Evolutionary conservation across 1,284 basidiomycete species (phyloP).

Genomic region (Salmacisia buchloeana): DNA sequence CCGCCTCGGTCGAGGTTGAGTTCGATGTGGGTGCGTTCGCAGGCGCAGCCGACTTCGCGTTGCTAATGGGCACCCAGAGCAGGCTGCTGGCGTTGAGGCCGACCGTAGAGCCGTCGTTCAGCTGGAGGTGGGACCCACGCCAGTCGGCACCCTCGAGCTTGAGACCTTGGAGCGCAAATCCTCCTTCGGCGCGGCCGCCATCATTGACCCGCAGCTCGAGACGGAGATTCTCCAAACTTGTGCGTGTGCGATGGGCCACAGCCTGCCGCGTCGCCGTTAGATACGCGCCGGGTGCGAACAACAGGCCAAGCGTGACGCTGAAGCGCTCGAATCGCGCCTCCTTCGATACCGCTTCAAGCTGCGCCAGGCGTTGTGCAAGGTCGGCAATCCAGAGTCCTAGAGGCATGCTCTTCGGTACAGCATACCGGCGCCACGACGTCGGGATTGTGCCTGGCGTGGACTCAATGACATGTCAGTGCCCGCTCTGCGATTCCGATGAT

Average conservation of each 20-base stretch:
- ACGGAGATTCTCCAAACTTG: conserved; percentile 40
- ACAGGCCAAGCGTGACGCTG: conserved; percentile 34
- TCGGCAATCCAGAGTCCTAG: conserved; percentile 43
- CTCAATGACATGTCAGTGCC: background rate
- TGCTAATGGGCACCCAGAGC: conserved; percentile 21
- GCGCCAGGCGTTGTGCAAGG: conserved; percentile 29
- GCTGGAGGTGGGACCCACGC: conserved; percentile 18
- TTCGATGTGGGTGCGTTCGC: background rate
- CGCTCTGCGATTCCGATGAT: background rate
- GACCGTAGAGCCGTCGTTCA: conserved; percentile 33
- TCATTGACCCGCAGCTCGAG: conserved; percentile 25
- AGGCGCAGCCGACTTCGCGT: no score
- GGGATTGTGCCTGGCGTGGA: conserved; percentile 24
- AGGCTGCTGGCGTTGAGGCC: conserved; percentile 31
- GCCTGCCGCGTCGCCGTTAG: conserved; percentile 48
- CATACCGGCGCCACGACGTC: conserved; percentile 31
- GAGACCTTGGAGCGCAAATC: conserved; percentile 40
- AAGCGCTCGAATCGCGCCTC: conserved; percentile 31
- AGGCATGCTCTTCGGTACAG: conserved; percentile 30
- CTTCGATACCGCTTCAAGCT: conserved; percentile 21
- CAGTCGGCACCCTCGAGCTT: conserved; percentile 43
- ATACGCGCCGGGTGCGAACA: conserved; percentile 44
- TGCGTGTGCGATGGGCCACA: conserved; percentile 29
- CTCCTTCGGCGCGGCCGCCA: conserved; percentile 61
- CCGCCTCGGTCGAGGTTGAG: background rate